Evolutionary conservation across 2,329 filamentous ascomycete genomes (phyloP).

Genomic region (Taxawa tesnikishii): DNA sequence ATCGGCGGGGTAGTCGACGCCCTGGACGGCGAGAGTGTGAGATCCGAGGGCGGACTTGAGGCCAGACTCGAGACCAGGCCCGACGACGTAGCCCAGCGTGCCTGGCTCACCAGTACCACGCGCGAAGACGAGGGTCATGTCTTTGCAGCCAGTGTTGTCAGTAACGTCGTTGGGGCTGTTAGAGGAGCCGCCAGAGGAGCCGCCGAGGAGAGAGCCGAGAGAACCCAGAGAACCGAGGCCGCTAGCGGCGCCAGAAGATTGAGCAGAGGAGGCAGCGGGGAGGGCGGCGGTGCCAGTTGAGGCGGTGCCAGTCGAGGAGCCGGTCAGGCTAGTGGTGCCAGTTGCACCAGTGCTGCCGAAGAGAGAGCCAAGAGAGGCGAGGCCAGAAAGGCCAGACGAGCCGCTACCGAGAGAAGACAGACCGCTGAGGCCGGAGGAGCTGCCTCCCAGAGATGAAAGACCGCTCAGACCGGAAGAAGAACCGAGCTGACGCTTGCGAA

Average conservation of each 20-base stretch:
- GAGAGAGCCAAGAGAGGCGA: too few relatives aligned
- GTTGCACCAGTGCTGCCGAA: too few relatives aligned
- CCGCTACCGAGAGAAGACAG: not conserved
- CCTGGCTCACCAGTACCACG: slow-evolving; percentile 43
- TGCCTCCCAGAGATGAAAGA: not conserved
- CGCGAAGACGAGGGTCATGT: slow-evolving; percentile 44
- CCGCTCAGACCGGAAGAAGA: not conserved
- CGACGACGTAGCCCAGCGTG: slow-evolving; percentile 38
- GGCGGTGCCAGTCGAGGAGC: too few relatives aligned
- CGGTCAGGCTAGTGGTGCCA: too few relatives aligned
- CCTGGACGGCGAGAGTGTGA: slow-evolving; percentile 12
- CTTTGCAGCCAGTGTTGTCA: slow-evolving; percentile 22
- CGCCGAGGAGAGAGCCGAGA: slow-evolving; percentile 2
- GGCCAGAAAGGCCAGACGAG: slow-evolving; percentile 1
- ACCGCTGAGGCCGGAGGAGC: slow-evolving; percentile 1
- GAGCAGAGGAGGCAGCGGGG: too few relatives aligned
- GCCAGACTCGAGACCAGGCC: slow-evolving; percentile 16
- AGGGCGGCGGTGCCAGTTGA: too few relatives aligned
- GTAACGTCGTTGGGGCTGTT: slow-evolving; percentile 9
- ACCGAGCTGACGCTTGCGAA: too few relatives aligned
- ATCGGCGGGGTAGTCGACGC: slow-evolving; percentile 16
- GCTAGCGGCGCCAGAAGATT: too few relatives aligned
- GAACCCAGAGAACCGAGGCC: slow-evolving; percentile 3
- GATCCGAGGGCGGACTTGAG: slow-evolving; percentile 10
- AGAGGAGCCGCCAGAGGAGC: slow-evolving; percentile 4